Conservation (phyloP, 345 rosid species). For the Eutrema japonicum region DNA sequence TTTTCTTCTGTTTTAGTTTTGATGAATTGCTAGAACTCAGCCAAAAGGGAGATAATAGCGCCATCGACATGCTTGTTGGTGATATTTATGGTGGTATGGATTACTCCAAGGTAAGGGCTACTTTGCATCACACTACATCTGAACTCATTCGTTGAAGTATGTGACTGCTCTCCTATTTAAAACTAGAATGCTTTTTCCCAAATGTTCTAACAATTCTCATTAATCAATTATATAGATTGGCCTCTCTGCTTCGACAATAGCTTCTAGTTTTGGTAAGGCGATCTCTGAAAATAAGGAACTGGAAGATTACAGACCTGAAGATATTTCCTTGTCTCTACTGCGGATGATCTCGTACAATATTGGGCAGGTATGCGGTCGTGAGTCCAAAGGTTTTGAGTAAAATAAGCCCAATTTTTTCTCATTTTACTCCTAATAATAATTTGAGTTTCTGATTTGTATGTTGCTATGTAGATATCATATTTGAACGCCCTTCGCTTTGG, state of each 20-base stretch:
- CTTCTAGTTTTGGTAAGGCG: constrained; percentile 98
- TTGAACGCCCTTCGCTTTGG: constrained; percentile 96
- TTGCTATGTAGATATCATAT: constrained; percentile 70
- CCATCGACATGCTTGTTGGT: constrained; percentile 97
- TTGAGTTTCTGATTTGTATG: constrained; percentile 33
- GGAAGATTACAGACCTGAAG: constrained; percentile 92
- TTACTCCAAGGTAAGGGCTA: constrained; percentile 73
- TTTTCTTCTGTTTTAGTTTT: constrained; percentile 58
- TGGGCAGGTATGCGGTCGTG: constrained; percentile 71
- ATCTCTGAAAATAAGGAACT: constrained; percentile 94
- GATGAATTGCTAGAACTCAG: constrained; percentile 96
- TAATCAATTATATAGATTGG: constrained; percentile 63
- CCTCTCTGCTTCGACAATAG: constrained; percentile 97
- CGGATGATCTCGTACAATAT: constrained; percentile 99
- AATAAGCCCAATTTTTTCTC: background rate
- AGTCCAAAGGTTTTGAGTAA: background rate
- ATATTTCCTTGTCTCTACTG: constrained; percentile 92
- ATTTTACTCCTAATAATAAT: background rate
- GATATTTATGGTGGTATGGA: constrained; percentile 98
- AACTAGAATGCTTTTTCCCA: background rate
- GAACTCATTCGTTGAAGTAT: constrained; percentile 9
- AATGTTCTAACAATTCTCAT: constrained; percentile 21
- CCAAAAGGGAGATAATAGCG: constrained; percentile 92
- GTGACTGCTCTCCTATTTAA: constrained; percentile 3
- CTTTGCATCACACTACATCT: constrained; percentile 4